Conservation (phyloP, 163 green algal species). For the Scenedesmus sp. region DNA sequence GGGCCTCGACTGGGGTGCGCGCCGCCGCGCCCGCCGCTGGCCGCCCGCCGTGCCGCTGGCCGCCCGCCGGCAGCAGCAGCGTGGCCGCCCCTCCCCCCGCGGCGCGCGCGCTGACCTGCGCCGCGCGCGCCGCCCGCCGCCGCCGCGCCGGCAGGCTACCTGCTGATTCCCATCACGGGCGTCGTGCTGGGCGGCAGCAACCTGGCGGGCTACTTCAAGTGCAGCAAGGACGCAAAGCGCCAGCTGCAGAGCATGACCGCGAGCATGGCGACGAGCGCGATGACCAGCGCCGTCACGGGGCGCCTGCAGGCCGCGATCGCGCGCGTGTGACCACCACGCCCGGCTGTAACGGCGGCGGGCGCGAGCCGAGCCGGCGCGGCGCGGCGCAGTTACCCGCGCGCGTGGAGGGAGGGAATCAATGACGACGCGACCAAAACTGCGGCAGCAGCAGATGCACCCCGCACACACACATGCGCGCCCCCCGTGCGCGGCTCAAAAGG, state of each 20-base stretch:
- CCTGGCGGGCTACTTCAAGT: conserved; percentile 90
- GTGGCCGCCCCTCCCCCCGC: too few relatives aligned
- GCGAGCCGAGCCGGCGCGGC: not conserved
- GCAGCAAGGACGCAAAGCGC: conserved; percentile 74
- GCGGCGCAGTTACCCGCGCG: not conserved
- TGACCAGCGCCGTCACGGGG: conserved; percentile 33
- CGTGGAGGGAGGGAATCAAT: too few relatives aligned
- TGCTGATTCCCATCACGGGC: conserved; percentile 75
- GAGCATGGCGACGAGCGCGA: conserved; percentile 45
- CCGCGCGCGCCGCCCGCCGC: too few relatives aligned
- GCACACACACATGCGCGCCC: too few relatives aligned
- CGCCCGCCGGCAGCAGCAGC: too few relatives aligned
- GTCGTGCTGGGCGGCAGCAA: conserved; percentile 85
- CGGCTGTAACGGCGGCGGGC: too few relatives aligned
- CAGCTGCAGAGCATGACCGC: conserved; percentile 62
- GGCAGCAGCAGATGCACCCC: too few relatives aligned
- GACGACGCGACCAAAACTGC: too few relatives aligned
- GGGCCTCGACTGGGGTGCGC: conserved; percentile 73
- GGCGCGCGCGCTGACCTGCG: not conserved
- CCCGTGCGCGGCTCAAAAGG: too few relatives aligned
- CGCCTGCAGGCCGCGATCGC: conserved; percentile 42
- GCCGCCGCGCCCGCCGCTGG: not conserved
- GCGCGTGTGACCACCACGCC: conserved; percentile 23
- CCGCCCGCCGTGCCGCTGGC: too few relatives aligned
- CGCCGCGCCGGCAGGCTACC: conserved; percentile 56